Percentiles rank a stretch among this genome's conserved stretches.
Evolutionary conservation across 2,329 filamentous ascomycete genomes (phyloP).

Genomic region (Ilyonectria destructans): DNA sequence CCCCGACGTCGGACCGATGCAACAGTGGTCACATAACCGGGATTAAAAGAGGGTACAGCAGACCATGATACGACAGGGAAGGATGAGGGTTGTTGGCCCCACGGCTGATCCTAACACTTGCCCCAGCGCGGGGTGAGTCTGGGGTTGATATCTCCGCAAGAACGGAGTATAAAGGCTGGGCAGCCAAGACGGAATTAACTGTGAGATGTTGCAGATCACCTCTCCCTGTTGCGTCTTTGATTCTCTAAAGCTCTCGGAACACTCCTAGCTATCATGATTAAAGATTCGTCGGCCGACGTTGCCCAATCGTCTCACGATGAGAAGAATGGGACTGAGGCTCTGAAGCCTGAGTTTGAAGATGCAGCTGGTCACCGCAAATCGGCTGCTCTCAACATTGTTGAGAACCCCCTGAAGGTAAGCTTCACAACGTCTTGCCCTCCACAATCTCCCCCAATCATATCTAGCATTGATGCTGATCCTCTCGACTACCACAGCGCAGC

Average conservation of each 20-base stretch:
- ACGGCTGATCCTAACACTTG: neutral
- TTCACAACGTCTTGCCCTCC: neutral
- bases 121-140: neutral
- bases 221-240: neutral
- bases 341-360: neutral
- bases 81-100: neutral
- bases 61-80: neutral
- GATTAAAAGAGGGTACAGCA: too few relatives aligned
- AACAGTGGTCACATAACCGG: too few relatives aligned
- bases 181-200: neutral
- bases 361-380: slow-evolving; percentile 42
- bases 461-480: neutral
- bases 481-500: slow-evolving; percentile 36
- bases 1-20: too few relatives aligned
- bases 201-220: neutral
- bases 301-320: slow-evolving; percentile 31
- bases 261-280: slow-evolving; percentile 21
- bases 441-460: neutral
- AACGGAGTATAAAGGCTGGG: neutral
- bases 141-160: neutral
- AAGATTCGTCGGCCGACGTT: slow-evolving; percentile 13
- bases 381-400: slow-evolving; percentile 52
- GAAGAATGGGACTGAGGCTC: slow-evolving; percentile 8
- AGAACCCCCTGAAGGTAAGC: slow-evolving; percentile 53
- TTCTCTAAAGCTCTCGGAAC: neutral